Conservation (phyloP, 148 eudicot genomes). For the Cornus florida region DNA sequence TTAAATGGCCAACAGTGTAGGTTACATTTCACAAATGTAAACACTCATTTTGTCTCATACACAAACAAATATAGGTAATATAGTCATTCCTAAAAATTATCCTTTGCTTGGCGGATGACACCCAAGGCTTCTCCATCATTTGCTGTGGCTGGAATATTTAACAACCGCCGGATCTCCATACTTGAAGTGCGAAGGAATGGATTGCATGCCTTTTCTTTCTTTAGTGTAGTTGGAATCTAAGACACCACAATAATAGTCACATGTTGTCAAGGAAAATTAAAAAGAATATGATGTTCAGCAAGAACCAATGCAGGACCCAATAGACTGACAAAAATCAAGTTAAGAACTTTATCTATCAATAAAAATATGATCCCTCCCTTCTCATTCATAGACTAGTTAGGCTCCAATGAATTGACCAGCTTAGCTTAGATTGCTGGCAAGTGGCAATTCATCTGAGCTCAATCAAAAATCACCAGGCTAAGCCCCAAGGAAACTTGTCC, state of each 20-base stretch:
- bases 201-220: conserved; percentile 72
- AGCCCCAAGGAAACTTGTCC: too few relatives aligned
- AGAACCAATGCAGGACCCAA: too few relatives aligned
- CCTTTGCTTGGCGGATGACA: conserved; percentile 76
- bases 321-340: too few relatives aligned
- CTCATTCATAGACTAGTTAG: too few relatives aligned
- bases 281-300: too few relatives aligned
- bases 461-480: too few relatives aligned
- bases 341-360: too few relatives aligned
- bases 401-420: too few relatives aligned
- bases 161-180: conserved; percentile 53
- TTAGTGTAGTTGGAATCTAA: conserved; percentile 76
- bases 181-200: conserved; percentile 82
- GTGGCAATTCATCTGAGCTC: too few relatives aligned
- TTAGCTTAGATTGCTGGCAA: too few relatives aligned
- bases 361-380: too few relatives aligned
- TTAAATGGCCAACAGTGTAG: too few relatives aligned
- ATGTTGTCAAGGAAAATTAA: not conserved
- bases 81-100: conserved; percentile 45
- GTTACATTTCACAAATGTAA: not conserved
- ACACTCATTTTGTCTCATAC: not conserved
- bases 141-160: conserved; percentile 55
- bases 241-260: conserved; percentile 9
- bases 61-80: not conserved
- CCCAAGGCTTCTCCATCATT: conserved; percentile 67